A percentile compares a stretch with the other conserved stretches of the same genome.
phyloP scores from a whole-genome alignment of 1,139 yeast species.

The Candida sp. region DNA sequence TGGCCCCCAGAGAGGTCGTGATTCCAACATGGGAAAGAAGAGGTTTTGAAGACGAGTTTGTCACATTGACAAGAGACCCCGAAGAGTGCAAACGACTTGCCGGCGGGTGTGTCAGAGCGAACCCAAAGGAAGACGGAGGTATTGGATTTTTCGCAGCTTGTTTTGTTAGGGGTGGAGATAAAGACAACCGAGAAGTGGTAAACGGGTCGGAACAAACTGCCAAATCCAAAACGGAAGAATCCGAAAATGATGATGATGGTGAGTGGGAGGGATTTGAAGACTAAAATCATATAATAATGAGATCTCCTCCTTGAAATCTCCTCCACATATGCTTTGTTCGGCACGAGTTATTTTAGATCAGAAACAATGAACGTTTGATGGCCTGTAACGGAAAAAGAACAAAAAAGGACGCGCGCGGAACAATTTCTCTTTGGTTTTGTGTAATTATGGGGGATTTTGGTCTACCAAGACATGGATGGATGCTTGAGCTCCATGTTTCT shows the following conservation, averaged over 20 bases:
- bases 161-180: constrained; percentile 42
- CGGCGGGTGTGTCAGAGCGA: constrained; percentile 84
- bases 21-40: constrained; percentile 87
- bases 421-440: background rate
- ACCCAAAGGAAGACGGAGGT: constrained; percentile 92
- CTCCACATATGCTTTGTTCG: too few relatives aligned
- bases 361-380: background rate
- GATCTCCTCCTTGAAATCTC: background rate
- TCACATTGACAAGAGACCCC: constrained; percentile 48
- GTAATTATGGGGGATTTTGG: background rate
- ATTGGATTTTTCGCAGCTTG: constrained; percentile 97
- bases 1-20: constrained; percentile 65
- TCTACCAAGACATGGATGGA: background rate
- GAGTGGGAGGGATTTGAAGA: constrained; percentile 22
- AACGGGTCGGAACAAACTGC: constrained; percentile 17
- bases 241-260: constrained; percentile 14
- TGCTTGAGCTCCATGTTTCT: background rate
- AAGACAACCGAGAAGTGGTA: background rate
- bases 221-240: constrained; percentile 8
- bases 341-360: too few relatives aligned
- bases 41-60: constrained; percentile 74
- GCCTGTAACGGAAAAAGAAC: background rate
- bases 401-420: background rate
- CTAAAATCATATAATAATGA: background rate
- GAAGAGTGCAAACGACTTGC: constrained; percentile 59